Evolutionary conservation across 2,329 filamentous ascomycete species (phyloP).

Genomic region (Fusarium sp.): DNA sequence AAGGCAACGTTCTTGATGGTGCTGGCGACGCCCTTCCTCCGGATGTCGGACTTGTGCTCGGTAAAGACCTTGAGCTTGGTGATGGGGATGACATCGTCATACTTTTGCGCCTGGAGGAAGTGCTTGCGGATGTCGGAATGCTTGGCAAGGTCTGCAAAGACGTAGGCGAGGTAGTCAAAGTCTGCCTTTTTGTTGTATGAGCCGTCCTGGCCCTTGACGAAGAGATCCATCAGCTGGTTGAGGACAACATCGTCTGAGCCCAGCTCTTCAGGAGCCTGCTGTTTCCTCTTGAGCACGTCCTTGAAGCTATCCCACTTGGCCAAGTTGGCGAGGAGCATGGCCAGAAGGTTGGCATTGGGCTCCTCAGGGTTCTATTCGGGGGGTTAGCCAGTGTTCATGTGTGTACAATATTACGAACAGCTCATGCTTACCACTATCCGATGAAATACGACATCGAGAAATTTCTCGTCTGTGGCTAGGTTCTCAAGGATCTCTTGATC

Average conservation of each 20-base stretch:
- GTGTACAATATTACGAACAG: not conserved
- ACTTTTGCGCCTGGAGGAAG: conserved; percentile 78
- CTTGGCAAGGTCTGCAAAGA: conserved; percentile 93
- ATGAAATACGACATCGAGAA: conserved; percentile 78
- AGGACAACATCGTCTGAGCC: conserved; percentile 79
- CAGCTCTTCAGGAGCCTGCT: conserved; percentile 75
- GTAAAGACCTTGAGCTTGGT: conserved; percentile 96
- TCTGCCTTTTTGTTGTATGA: conserved; percentile 86
- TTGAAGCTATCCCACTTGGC: conserved; percentile 82
- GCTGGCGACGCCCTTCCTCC: conserved; percentile 92
- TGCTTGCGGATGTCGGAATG: conserved; percentile 80
- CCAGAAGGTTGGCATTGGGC: conserved; percentile 82
- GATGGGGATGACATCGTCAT: conserved; percentile 87
- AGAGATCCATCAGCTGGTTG: conserved; percentile 94
- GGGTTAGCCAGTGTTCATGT: conserved; percentile 2
- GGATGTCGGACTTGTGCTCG: conserved; percentile 84
- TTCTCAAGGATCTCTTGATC: conserved; percentile 80
- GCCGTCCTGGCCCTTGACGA: conserved; percentile 89
- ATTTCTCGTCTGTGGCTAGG: conserved; percentile 82
- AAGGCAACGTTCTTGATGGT: conserved; percentile 96
- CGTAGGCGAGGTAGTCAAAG: conserved; percentile 93
- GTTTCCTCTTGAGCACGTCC: conserved; percentile 74
- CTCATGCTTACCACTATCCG: conserved; percentile 75
- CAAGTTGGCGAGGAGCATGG: conserved; percentile 94
- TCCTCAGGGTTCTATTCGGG: conserved; percentile 75